Conservation (phyloP, 768 basidiomycete species). For the Boletus eberwhitei region DNA sequence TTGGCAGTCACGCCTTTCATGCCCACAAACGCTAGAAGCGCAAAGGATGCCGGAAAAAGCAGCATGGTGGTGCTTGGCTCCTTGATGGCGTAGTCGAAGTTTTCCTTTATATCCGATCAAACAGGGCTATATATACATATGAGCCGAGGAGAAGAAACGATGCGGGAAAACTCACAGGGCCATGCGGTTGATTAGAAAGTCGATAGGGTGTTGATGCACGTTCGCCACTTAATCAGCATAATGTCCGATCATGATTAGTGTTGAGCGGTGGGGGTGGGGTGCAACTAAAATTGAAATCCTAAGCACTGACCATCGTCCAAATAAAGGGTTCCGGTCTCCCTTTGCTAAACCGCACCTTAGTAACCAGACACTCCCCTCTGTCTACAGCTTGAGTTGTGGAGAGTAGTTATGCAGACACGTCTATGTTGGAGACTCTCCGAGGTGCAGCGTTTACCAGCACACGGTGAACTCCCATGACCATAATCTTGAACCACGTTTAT, state of each 20-base stretch:
- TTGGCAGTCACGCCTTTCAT: background rate
- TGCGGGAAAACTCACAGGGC: background rate
- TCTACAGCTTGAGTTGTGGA: background rate
- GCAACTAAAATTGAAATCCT: no score
- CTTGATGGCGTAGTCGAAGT: background rate
- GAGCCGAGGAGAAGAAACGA: background rate
- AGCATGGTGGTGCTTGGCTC: conserved; percentile 13
- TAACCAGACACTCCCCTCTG: background rate
- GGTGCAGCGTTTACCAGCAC: background rate
- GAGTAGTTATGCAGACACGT: background rate
- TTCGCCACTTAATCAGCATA: conserved; percentile 7
- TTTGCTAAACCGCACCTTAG: no score
- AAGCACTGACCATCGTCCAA: background rate
- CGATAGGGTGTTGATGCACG: conserved; percentile 2
- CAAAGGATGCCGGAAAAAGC: conserved; percentile 6
- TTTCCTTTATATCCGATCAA: conserved; percentile 3
- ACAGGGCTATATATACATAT: background rate
- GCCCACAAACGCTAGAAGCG: conserved; percentile 11
- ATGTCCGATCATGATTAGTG: background rate
- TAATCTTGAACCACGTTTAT: background rate
- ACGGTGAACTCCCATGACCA: background rate
- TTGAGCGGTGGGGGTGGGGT: background rate
- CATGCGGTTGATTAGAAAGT: background rate
- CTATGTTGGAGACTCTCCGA: background rate
- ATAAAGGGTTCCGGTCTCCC: background rate